Evolutionary conservation across 1,284 basidiomycete genomes (phyloP), one percentile per base, ranked within the genome.

Genomic region (Phylloboletellus chloephorus): DNA sequence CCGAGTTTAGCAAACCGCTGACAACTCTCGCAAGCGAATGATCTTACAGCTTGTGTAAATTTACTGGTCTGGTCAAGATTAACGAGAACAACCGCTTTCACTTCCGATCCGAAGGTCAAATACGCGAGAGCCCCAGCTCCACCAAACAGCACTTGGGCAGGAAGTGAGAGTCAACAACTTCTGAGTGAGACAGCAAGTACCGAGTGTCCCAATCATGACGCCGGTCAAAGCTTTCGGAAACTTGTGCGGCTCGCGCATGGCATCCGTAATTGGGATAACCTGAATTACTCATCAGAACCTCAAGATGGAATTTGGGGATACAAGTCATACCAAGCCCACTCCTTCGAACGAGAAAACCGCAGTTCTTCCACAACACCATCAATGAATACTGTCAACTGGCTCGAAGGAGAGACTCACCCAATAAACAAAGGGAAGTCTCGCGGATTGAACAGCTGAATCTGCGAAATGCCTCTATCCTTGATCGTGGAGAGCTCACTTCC

Each of bases 281-380:
- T 82, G 43, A 24, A 37, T 10, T 11, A 2, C 17, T 29, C 41
- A 23, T 60, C 33, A 47, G 29, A 25, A 25, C 10, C 22, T 31
- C 19, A 8, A n/a, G 10, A 9, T 16, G 8, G 0, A 31, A 10
- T 23, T 25, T 20, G 17, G n/a, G 25, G 13, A 42, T 11, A 20
- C n/a, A 25, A 31, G 31, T 64, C 80, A 52, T 52, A 88, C 87
- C 63, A 98, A 69, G 35, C 96, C 95, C 52, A 98, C 91, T 12
- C 95, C 95, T 65, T 98, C 96, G 52, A 98, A 99, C 0, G 96
- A 93, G 63, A 98, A 98, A 16, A 98, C 95, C 4, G 95, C 95
- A 12, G 96, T 98, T 17, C 91, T 88, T 51, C 39, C 37, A 56
- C 40, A 25, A 31, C 8, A 23, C 38, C 24, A 19, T 41, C 11